These are phyloP conservation scores for Saturnispora ahearnii DNA, from an alignment of 805 yeast species.

Conservation along the genomic window DNA sequence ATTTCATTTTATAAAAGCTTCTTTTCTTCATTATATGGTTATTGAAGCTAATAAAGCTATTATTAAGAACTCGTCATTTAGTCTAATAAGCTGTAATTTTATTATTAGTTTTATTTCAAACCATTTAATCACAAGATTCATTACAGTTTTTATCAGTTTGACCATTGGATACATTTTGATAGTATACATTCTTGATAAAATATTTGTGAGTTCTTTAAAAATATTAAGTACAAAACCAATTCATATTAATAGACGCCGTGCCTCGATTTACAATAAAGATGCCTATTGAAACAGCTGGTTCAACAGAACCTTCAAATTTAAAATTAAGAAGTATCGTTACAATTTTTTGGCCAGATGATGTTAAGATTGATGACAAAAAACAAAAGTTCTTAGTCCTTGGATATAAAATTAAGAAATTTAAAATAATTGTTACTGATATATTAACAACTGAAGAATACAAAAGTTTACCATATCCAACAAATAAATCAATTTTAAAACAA, in stretches of 20 bases:
- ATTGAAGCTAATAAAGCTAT: neutral
- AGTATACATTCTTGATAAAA: conserved; percentile 5
- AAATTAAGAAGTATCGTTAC: conserved; percentile 3
- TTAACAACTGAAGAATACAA: conserved; percentile 14
- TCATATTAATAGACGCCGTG: conserved; percentile 10
- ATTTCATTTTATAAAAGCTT: neutral
- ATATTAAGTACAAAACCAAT: conserved; percentile 2
- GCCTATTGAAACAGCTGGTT: neutral
- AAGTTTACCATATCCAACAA: conserved; percentile 12
- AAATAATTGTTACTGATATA: conserved; percentile 21
- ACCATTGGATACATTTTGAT: conserved; percentile 3
- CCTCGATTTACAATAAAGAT: conserved; percentile 11
- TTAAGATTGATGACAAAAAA: conserved; percentile 7
- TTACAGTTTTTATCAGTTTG: conserved; percentile 1
- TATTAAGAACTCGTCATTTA: neutral
- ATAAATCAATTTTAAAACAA: conserved; percentile 16
- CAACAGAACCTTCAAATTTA: neutral
- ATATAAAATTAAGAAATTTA: conserved; percentile 16
- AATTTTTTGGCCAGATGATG: conserved; percentile 28
- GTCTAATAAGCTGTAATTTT: neutral
- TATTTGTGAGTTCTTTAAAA: conserved; percentile 6
- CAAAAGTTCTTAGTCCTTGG: conserved; percentile 22
- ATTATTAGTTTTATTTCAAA: neutral
- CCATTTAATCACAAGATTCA: conserved; percentile 4
- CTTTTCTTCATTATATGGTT: neutral